Conservation (phyloP, 2,329 filamentous ascomycete species). For the Ilyonectria mors-panacis region DNA sequence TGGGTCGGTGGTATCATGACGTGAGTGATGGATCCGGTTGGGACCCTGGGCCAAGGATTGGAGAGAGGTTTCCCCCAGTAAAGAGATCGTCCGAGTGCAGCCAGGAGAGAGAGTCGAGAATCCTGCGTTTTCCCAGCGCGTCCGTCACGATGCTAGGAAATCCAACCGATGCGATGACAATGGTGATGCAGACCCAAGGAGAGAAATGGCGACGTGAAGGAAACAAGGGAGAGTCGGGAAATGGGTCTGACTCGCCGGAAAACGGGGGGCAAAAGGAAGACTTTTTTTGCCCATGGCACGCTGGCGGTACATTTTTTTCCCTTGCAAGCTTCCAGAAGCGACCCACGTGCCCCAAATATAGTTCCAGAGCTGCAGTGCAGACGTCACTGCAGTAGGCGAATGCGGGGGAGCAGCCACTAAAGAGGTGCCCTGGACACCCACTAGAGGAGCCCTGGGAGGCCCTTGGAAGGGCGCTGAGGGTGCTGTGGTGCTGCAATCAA, state of each 20-base stretch:
- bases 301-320: slow-evolving; percentile 29
- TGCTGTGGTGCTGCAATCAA: not conserved
- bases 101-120: not conserved
- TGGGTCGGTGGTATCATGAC: slow-evolving; percentile 69
- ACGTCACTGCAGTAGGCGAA: slow-evolving; percentile 44
- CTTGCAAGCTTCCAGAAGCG: slow-evolving; percentile 38
- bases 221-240: slow-evolving; percentile 40
- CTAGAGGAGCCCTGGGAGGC: slow-evolving; percentile 11
- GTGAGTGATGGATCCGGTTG: slow-evolving; percentile 30
- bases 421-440: slow-evolving; percentile 20
- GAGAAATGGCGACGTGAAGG: slow-evolving; percentile 14
- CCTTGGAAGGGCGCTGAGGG: slow-evolving; percentile 28
- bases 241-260: slow-evolving; percentile 19
- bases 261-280: slow-evolving; percentile 36
- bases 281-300: slow-evolving; percentile 41
- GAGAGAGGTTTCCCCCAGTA: slow-evolving; percentile 26
- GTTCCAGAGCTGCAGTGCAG: slow-evolving; percentile 29
- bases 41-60: slow-evolving; percentile 37
- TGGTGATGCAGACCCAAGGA: not conserved
- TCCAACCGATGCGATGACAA: not conserved
- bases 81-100: slow-evolving; percentile 25
- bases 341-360: slow-evolving; percentile 42
- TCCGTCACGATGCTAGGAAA: slow-evolving; percentile 2
- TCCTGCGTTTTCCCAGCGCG: too few species aligned
- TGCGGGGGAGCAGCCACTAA: slow-evolving; percentile 41